Percentiles rank a stretch among this genome's conserved stretches.
These are phyloP conservation scores for Penicillium pulvis DNA, from an alignment of 495 filamentous ascomycete genomes.

Conservation along the genomic window DNA sequence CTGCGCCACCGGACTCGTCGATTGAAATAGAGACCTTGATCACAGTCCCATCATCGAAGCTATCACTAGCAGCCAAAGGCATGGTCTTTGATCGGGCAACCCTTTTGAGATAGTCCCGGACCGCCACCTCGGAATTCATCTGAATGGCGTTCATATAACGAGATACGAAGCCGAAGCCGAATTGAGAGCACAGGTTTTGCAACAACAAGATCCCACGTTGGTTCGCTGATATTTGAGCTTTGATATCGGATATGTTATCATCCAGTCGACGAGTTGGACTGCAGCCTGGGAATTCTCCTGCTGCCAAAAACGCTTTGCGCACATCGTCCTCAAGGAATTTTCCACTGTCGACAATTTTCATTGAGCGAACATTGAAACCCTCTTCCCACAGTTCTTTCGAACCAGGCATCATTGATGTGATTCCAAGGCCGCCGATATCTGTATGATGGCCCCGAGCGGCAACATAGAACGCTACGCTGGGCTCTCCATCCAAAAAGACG, in stretches of 20 bases:
- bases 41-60: constrained; percentile 5
- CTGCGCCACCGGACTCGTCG: constrained; percentile 2
- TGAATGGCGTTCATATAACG: constrained; percentile 7
- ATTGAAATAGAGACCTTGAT: constrained; percentile 9
- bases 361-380: constrained; percentile 9
- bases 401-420: constrained; percentile 10
- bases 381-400: constrained; percentile 8
- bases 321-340: constrained; percentile 4
- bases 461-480: constrained; percentile 6
- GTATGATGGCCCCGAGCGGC: constrained; percentile 7
- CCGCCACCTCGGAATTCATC: background rate
- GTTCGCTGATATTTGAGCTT: constrained; percentile 7
- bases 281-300: constrained; percentile 4
- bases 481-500: constrained; percentile 4
- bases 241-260: constrained; percentile 8
- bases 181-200: constrained; percentile 1
- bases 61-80: constrained; percentile 6
- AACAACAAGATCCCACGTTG: constrained; percentile 3
- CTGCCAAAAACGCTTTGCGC: constrained; percentile 5
- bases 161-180: constrained; percentile 1
- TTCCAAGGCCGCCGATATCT: constrained; percentile 6
- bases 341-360: constrained; percentile 6
- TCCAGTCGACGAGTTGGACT: constrained; percentile 7
- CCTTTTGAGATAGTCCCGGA: constrained; percentile 5
- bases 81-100: background rate